These are phyloP conservation scores for Vigna trinervia DNA, from an alignment of 306 rosid species.

Conservation along the genomic window DNA sequence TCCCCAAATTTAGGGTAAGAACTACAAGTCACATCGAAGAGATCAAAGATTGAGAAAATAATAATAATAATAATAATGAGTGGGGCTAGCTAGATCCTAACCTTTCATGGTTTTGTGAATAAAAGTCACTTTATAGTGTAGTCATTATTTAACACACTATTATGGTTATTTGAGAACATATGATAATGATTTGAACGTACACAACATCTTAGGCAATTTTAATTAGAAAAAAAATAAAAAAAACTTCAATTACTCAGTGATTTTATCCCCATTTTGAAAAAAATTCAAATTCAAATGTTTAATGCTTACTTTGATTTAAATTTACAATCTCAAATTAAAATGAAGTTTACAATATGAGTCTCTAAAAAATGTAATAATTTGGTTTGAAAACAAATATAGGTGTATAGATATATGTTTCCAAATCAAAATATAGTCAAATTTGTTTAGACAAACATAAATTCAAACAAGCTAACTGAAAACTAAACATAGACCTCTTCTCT, in stretches of 20 bases:
- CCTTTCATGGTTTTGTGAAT: background rate
- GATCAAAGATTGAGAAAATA: background rate
- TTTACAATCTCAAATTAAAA: too few species aligned
- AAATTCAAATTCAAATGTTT: background rate
- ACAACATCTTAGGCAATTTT: background rate
- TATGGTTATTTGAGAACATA: constrained; percentile 4
- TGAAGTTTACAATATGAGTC: background rate
- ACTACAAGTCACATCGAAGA: background rate
- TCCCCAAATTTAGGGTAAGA: constrained; percentile 44
- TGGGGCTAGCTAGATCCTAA: constrained; percentile 16
- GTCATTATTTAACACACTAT: background rate
- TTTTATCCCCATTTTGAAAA: background rate
- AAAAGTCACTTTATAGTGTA: background rate
- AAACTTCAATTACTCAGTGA: background rate
- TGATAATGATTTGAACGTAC: background rate
- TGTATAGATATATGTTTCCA: background rate
- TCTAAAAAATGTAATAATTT: background rate
- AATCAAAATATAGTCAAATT: background rate
- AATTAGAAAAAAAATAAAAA: background rate
- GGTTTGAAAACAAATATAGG: background rate
- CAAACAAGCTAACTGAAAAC: background rate
- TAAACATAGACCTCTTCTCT: background rate
- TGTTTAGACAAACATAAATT: background rate
- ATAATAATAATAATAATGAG: too few species aligned
- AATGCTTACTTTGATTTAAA: background rate